Base-by-base conservation (phyloP, 768 basidiomycete species). In the Lenzites betulinus region DNA sequence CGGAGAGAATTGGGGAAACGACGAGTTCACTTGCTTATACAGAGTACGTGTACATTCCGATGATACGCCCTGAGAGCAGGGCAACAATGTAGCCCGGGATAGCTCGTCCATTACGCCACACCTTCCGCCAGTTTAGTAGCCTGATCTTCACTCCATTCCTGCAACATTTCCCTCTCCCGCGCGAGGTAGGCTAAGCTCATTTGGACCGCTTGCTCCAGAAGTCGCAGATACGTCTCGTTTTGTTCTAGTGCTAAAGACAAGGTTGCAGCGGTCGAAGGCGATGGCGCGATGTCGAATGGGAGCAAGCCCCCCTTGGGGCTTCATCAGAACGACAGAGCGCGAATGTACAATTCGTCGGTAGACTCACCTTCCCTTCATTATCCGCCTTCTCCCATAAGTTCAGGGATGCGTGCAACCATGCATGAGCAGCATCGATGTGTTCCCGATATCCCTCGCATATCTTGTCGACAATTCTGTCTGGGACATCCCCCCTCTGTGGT, bases 71-170 rank as follows among this genome's bases (percentile, higher is more conserved):
- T 16, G 41, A 42, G 6, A 42, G 41, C 16, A 16, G n/a, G 41
- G n/a, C n/a, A 20, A 42, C 9, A 13, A 36, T 13, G 35, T 7
- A 13, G 35, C 13, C 7, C 35, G 35, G 13, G 35, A 36, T 36
- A 36, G 7, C 13, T 36, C 15, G n/a, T 18, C 41, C 6, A 42
- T 18, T 7, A 18, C 7, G 15, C 33, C 41, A 59, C 39, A 46
- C 66, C 7, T 64, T 61, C 36, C 18, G 33, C 18, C 28, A 59
- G n/a, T 16, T 13, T 7, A 26, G 13, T 16, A 12, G n/a, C n/a
- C 47, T 48, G 47, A 1, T 11, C 7, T 4, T 26, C 11, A 6
- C 47, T 11, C 47, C 47, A 48, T 3, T 48, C 47, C 47, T 48
- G 47, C 9, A 48, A 28, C 12, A 48, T 6, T 26, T 48, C 47